phyloP scores from a whole-genome alignment of 176 grass and related monocot genomes.

The maize (Zea mays) region Zm-B73-REFERENCE-NAM-5.0 NC_050097.1:219586501-219587000 shows the following conservation, averaged over 20 bases:
- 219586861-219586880: neutral
- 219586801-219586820: neutral
- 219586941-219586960: slow-evolving; percentile 53
- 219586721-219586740: neutral
- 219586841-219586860: slow-evolving; percentile 25
- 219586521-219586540: neutral
- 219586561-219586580: too few species aligned
- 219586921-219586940: slow-evolving; percentile 60
- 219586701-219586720: neutral
- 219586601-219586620: neutral
- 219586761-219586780: too few species aligned
- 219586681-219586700: neutral
- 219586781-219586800: neutral
- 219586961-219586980: slow-evolving; percentile 79
- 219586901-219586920: slow-evolving; percentile 52
- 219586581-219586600: neutral
- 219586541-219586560: neutral
- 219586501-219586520: neutral
- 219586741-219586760: neutral
- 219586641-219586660: neutral
- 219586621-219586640: neutral
- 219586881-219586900: slow-evolving; percentile 56
- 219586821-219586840: neutral
- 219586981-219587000: slow-evolving; percentile 61
- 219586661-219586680: neutral